phyloP scores from a whole-genome alignment of 139 green algal species.

The Chlamydomonas asymmetrica region DNA sequence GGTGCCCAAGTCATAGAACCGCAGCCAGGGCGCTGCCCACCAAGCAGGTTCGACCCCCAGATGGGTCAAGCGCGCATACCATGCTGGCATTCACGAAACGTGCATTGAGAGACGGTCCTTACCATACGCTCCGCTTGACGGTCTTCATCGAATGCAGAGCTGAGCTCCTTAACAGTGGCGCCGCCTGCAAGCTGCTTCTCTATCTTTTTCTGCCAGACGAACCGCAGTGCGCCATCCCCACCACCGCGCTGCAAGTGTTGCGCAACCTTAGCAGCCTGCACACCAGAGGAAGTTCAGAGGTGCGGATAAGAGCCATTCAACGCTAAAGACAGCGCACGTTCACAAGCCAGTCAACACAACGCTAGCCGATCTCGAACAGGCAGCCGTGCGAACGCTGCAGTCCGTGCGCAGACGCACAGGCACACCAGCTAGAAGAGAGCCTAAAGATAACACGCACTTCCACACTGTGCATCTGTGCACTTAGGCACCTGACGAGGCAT shows the following conservation, averaged over 20 bases:
- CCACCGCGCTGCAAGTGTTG: slow-evolving; percentile 33
- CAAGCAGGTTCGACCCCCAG: no score
- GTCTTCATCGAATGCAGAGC: background rate
- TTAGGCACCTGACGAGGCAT: no score
- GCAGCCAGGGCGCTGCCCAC: no score
- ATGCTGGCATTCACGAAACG: background rate
- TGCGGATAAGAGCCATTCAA: background rate
- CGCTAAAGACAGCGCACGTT: background rate
- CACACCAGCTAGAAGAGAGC: background rate
- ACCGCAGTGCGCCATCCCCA: slow-evolving; percentile 41
- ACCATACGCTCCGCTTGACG: background rate
- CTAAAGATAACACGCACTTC: background rate
- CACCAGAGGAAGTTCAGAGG: background rate
- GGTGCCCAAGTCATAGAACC: background rate
- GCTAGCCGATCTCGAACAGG: background rate
- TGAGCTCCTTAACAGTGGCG: slow-evolving; percentile 62
- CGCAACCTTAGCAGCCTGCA: slow-evolving; percentile 41
- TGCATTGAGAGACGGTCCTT: background rate
- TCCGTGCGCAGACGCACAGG: background rate
- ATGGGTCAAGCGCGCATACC: background rate
- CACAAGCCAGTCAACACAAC: background rate
- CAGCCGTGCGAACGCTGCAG: background rate
- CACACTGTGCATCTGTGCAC: background rate
- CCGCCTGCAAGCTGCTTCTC: slow-evolving; percentile 81
- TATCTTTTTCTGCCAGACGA: slow-evolving; percentile 97